These are phyloP conservation scores for Neonectria hederae DNA, from an alignment of 2,329 filamentous ascomycete species.

Conservation along the genomic window DNA sequence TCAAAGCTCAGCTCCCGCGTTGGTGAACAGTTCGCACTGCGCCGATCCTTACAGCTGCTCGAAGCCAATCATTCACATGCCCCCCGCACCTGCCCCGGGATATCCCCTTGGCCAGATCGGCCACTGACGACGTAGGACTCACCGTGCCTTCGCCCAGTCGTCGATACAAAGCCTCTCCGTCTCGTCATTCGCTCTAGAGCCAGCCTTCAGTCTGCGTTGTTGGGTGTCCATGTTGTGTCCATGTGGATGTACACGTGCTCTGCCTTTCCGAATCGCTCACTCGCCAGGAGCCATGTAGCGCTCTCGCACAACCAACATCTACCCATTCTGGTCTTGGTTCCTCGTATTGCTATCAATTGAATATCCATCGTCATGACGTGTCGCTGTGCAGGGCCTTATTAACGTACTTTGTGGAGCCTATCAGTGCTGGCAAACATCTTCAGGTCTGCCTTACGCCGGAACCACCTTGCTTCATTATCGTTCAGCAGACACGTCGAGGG, in stretches of 20 bases:
- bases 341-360: conserved; percentile 11
- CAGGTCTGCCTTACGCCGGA: conserved; percentile 16
- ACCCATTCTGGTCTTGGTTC: background rate
- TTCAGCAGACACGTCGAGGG: background rate
- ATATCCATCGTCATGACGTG: background rate
- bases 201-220: background rate
- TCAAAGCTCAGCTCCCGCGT: background rate
- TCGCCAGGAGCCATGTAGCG: conserved; percentile 12
- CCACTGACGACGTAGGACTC: background rate
- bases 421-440: background rate
- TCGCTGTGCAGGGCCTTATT: background rate
- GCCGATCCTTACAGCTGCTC: conserved; percentile 4
- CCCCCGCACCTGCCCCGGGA: conserved; percentile 3
- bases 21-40: conserved; percentile 3
- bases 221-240: background rate
- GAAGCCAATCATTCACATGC: conserved; percentile 8
- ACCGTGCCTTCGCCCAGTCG: background rate
- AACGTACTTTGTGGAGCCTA: background rate
- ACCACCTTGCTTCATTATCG: background rate
- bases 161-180: conserved; percentile 8
- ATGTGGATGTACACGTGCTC: background rate
- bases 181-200: background rate
- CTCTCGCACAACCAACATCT: background rate
- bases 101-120: conserved; percentile 3
- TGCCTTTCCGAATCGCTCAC: conserved; percentile 6